Conservation (phyloP, 768 basidiomycete species). For the Leccinellum luteum region DNA sequence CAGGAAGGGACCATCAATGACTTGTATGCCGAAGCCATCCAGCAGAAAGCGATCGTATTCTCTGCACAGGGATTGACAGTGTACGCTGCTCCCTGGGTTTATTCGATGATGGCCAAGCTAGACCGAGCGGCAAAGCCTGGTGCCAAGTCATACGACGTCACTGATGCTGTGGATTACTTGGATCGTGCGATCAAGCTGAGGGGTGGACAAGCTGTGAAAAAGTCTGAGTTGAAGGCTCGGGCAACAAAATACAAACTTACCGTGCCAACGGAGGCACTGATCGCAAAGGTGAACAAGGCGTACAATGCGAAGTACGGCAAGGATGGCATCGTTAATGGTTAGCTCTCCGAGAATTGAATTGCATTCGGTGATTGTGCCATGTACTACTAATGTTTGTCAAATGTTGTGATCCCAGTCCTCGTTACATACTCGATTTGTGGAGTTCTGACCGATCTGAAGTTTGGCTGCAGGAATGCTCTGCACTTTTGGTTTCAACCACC, state of each 20-base stretch:
- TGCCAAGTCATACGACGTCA: conserved; percentile 6
- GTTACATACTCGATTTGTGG: not conserved
- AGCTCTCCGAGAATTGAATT: not conserved
- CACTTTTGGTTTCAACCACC: no score
- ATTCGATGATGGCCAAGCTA: conserved; percentile 8
- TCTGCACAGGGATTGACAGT: conserved; percentile 7
- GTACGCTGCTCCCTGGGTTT: conserved; percentile 11
- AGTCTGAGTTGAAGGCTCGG: conserved; percentile 3
- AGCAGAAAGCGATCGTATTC: conserved; percentile 5
- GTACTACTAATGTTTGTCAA: not conserved
- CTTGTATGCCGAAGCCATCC: conserved; percentile 1
- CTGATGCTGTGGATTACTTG: conserved; percentile 10
- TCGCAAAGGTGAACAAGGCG: not conserved
- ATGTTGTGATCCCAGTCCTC: not conserved
- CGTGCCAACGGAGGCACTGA: not conserved
- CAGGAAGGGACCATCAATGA: not conserved
- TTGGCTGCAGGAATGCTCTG: no score
- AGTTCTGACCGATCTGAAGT: no score
- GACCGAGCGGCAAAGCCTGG: conserved; percentile 7
- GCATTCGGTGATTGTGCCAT: not conserved
- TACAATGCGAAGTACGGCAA: conserved; percentile 1
- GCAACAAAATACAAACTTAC: not conserved
- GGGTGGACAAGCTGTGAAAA: conserved; percentile 2
- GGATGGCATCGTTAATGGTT: not conserved
- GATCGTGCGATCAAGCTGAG: not conserved